Base-by-base conservation (phyloP, 2,329 filamentous ascomycete species). In the Hypoxylon sp. region DNA sequence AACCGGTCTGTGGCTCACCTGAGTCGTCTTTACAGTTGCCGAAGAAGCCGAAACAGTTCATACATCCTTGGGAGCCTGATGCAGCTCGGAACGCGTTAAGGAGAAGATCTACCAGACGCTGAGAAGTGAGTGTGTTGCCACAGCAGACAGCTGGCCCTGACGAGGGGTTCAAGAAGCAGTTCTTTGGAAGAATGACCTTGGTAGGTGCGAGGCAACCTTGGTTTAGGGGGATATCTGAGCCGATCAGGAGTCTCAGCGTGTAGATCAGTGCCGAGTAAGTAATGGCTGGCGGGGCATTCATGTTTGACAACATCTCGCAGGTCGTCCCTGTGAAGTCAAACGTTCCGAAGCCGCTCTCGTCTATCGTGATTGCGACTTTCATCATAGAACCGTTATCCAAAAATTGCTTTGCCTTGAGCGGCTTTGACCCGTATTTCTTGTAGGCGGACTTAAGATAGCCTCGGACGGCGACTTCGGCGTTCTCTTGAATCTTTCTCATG, bases 11-110 rank as follows among this genome's bases (percentile, higher is more conserved):
- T 3, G 61, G 39, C 14, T 46, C 39, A 9, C 58, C 69, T 6
- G 63, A 61, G 19, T 71, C 65, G 16, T 59, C 63, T 48, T 66
- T 65, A 2, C 77, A 78, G 19, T 70, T 71, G 43, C 70, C 68
- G 43, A 88, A 89, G 72, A 92, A 92, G 56, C 91, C 91, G 72
- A 94, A 94, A 0, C 91, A 94, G 78, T 94, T 94, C 76, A 88
- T 91, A 74, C 91, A 90, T n/a, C 91, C 92, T 71, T 94, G 92
- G 0, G 84, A 88, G 1, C 91, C 92, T 1, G 91, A 90, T 2
- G 77, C 77, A 3, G 78, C 78, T 1, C 75, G 37, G 65, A 73
- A 73, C 2, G 70, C 68, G 34, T 66, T 65, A 14, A 70, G 68
- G 1, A 73, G 54, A 3, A 71, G 63, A 37, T 73, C 71, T 0